Evolutionary conservation across 768 basidiomycete genomes (phyloP).

Genomic region (Boletus rex-veris): DNA sequence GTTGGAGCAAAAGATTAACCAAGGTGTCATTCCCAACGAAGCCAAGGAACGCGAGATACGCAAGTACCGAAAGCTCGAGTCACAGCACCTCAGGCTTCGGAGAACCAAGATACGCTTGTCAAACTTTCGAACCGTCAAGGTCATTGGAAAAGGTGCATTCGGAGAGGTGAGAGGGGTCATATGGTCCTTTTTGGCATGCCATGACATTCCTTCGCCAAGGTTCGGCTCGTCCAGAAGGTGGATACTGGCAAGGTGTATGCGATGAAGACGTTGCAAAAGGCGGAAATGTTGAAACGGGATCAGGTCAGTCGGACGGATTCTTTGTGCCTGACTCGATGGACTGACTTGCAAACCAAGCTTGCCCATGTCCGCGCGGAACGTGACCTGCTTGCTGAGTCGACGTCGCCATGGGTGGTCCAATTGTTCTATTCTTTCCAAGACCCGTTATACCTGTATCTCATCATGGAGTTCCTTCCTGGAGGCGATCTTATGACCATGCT

Average conservation of each 20-base stretch:
- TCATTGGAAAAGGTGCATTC: conserved; percentile 98
- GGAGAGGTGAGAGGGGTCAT: conserved; percentile 66
- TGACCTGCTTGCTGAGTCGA: conserved; percentile 94
- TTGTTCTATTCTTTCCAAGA: conserved; percentile 99
- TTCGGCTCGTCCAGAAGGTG: conserved; percentile 92
- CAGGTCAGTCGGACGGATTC: conserved; percentile 55
- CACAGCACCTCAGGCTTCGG: conserved; percentile 84
- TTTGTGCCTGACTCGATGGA: background rate
- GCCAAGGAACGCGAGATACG: conserved; percentile 86
- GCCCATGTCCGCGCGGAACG: conserved; percentile 97
- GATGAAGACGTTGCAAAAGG: conserved; percentile 98
- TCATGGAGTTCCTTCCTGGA: conserved; percentile 91
- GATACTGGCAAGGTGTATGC: conserved; percentile 99
- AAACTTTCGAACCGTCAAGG: conserved; percentile 96
- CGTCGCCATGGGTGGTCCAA: conserved; percentile 96
- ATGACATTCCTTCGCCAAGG: conserved; percentile 42
- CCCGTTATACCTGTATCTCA: conserved; percentile 89
- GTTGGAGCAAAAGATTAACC: conserved; percentile 79
- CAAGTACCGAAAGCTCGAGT: conserved; percentile 83
- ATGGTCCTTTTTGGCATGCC: background rate
- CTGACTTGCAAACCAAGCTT: conserved; percentile 49
- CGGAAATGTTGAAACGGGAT: conserved; percentile 99
- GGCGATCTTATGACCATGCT: conserved; percentile 99
- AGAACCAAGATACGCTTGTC: conserved; percentile 90
- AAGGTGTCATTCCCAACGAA: conserved; percentile 68